Base-by-base conservation (phyloP, 257 asterid genomes). In the Datura wrightii region DNA sequence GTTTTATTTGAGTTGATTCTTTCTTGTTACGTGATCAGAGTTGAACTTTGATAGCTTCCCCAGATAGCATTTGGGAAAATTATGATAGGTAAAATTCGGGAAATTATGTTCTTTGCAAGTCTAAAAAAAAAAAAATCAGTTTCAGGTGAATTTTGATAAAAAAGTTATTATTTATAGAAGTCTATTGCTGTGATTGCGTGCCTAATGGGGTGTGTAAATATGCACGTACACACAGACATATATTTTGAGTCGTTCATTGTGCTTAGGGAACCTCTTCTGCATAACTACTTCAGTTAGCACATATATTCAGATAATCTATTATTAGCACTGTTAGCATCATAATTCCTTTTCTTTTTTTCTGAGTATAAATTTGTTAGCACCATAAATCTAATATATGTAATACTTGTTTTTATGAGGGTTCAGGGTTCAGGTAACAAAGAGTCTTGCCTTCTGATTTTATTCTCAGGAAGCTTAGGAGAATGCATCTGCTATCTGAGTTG, bases 201-300 rank as follows among this genome's bases (percentile, higher is more conserved):
- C 39, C 56, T 71, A 71, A 71, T 71, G 80, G 80, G 19, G 80
- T 44, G 80, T 67, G 2, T 18, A 42, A 18, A 71, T 24, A 53
- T 39, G 1, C 55, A 1, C 11, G 2, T 2, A 42, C 18, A 10
- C 10, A 70, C 37, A 70, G n/a, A 42, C 36, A 15, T 42, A n/a
- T 18, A 9, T 42, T 8, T 37, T 39, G 55, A 71, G 34, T 67
- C 15, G 78, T 67, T 67, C 52, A 67, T 67, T 71, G 36, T 42
- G 79, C 56, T 71, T 46, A 10, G 8, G 55, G 42, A 46, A 71
- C 10, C n/a, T 71, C 55, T 44, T 71, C 41, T 71, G 37, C 9
- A 10, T 42, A 71, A 44, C 56, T 44, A 50, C 80, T 44, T 71
- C 80, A 44, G 80, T 44, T 71, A 71, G 41, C 58, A n/a, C 80